These are phyloP conservation scores for Neurospora africana DNA, from an alignment of 495 filamentous ascomycete species.

Conservation along the genomic window DNA sequence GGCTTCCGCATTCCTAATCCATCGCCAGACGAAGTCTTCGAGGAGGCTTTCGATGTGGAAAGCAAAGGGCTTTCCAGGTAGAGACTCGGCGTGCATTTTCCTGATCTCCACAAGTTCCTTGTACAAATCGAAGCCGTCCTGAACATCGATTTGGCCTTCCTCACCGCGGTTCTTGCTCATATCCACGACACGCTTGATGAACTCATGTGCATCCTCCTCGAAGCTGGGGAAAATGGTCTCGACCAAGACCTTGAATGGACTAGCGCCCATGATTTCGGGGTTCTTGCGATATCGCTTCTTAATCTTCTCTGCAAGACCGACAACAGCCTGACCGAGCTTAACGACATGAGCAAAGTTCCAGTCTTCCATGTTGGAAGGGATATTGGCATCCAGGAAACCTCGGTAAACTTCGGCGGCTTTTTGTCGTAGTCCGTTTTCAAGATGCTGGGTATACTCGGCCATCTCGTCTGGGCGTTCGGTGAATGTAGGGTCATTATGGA, in stretches of 20 bases:
- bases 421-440: constrained; percentile 60
- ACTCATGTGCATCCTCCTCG: constrained; percentile 72
- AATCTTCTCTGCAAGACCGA: constrained; percentile 71
- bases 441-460: constrained; percentile 54
- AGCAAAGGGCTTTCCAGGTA: constrained; percentile 59
- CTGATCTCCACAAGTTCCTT: constrained; percentile 75
- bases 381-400: constrained; percentile 55
- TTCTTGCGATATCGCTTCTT: constrained; percentile 85
- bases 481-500: constrained; percentile 69
- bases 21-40: constrained; percentile 89
- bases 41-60: constrained; percentile 80
- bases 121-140: constrained; percentile 93
- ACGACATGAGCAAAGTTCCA: constrained; percentile 86
- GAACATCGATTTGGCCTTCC: constrained; percentile 55
- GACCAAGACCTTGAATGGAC: constrained; percentile 70
- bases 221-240: constrained; percentile 80
- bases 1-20: constrained; percentile 70
- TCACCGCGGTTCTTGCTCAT: constrained; percentile 53
- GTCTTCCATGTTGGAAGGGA: constrained; percentile 62
- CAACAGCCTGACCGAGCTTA: constrained; percentile 73
- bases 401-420: constrained; percentile 68
- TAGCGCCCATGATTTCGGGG: constrained; percentile 83
- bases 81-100: constrained; percentile 58
- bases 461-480: constrained; percentile 55
- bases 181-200: constrained; percentile 70